Evolutionary conservation across 768 basidiomycete genomes (phyloP).

Genomic region (Coprinellus aureogranulatus): DNA sequence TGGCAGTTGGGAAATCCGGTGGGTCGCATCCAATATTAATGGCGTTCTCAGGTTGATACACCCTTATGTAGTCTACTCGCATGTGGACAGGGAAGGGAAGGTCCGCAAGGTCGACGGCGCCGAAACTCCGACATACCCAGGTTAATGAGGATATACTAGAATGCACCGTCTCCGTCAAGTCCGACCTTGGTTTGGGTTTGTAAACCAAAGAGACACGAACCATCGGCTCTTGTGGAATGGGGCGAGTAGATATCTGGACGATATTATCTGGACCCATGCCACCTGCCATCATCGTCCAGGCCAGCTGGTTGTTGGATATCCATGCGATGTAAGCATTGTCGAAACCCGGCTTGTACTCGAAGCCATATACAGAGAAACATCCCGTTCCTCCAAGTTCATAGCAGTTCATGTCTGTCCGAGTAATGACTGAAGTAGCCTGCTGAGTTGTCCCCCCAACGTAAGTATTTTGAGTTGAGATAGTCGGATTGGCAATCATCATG

Average conservation of each 20-base stretch:
- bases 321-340: constrained; percentile 81
- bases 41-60: constrained; percentile 65
- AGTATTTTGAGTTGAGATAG: constrained; percentile 55
- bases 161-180: no score
- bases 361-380: constrained; percentile 77
- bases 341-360: constrained; percentile 66
- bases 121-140: constrained; percentile 86
- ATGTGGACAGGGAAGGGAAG: constrained; percentile 65
- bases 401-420: constrained; percentile 62
- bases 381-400: constrained; percentile 53
- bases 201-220: constrained; percentile 35
- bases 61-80: constrained; percentile 53
- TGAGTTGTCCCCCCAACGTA: constrained; percentile 71
- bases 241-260: constrained; percentile 61
- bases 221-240: constrained; percentile 84
- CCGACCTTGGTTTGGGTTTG: no score
- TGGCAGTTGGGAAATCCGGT: constrained; percentile 59
- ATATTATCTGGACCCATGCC: constrained; percentile 63
- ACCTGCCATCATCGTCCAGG: constrained; percentile 74
- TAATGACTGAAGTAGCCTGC: constrained; percentile 76
- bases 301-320: constrained; percentile 62
- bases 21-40: constrained; percentile 76
- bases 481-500: constrained; percentile 53
- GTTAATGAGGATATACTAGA: constrained; percentile 85
- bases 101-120: constrained; percentile 61